Evolutionary conservation across 768 basidiomycete genomes (phyloP), one percentile per base, ranked within the genome.

Genomic region (Tephrocybe sp.): DNA sequence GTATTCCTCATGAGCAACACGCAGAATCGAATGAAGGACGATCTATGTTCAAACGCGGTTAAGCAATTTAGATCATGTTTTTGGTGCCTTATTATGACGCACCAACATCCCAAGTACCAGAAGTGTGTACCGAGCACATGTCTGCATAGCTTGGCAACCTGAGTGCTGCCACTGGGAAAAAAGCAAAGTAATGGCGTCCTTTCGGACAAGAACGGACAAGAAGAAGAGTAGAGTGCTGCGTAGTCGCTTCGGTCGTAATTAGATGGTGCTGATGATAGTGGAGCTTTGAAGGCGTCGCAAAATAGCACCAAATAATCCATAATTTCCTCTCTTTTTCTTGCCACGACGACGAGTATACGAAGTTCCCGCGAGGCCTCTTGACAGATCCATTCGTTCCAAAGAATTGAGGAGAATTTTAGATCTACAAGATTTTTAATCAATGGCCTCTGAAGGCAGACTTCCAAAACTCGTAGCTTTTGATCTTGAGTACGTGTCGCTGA

Each of bases 391-490:
- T 26, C 4, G 26, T 3, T 26, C 26, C 7, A 26, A n/a, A n/a
- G 4, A 26, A 26, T 26, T 7, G 26, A 26, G 7, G 26, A 26
- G 7, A 3, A 7, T 26, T 26, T 26, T 26, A 26, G 26, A 26
- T 26, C 26, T 26, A 36, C 13, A 13, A 36, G 14, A 12, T 11
- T 36, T 17, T 36, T 36, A 14, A 14, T 17, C n/a, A 10, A 61
- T 59, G 60, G 20, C 41, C 22, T 26, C 54, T 14, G 14, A 19
- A 1, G 44, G 39, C 14, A 35, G 49, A 12, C 45, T 62, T 23
- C 89, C 88, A 0, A 75, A 81, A 58, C 76, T 89, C 30, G 71
- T 92, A 19, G 89, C 84, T 2, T 92, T 93, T 62, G 92, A 94
- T 60, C 70, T 93, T 13, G 91, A 93, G 85, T 92, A 65, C 16